phyloP scores from a whole-genome alignment of 176 grass and related monocot species.

The Oryza nivara region DNA sequence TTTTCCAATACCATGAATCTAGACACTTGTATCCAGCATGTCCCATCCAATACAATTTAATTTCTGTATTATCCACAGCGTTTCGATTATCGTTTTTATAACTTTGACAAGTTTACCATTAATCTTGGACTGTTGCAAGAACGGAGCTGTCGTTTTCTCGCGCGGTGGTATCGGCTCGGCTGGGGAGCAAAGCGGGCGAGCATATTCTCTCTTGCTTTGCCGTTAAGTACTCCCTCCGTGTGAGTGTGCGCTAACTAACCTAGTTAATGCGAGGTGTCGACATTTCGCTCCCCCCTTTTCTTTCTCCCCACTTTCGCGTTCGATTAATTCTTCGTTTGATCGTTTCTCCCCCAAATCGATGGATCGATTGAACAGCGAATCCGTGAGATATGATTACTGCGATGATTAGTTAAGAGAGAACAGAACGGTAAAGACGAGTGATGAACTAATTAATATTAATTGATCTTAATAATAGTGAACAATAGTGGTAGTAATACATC shows the following conservation, averaged over 20 bases:
- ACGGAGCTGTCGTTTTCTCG: not conserved
- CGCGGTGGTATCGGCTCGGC: not conserved
- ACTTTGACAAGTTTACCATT: too few relatives aligned
- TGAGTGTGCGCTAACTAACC: slow-evolving; percentile 12
- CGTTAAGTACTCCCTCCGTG: slow-evolving; percentile 34
- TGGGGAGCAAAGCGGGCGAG: not conserved
- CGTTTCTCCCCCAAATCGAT: not conserved
- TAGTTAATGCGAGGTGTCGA: slow-evolving; percentile 57
- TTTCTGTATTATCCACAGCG: too few relatives aligned
- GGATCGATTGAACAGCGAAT: not conserved
- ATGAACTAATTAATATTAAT: not conserved
- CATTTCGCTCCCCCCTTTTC: slow-evolving; percentile 11
- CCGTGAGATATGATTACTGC: too few relatives aligned
- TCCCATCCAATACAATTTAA: too few relatives aligned
- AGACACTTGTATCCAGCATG: too few relatives aligned
- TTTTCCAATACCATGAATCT: too few relatives aligned
- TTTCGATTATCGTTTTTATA: too few relatives aligned
- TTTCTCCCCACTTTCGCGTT: not conserved
- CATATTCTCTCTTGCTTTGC: slow-evolving; percentile 41
- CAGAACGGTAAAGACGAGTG: not conserved
- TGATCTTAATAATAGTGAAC: not conserved
- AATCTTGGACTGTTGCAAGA: too few relatives aligned
- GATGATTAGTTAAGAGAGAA: too few relatives aligned
- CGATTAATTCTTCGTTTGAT: not conserved
- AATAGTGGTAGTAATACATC: slow-evolving; percentile 33